Evolutionary conservation across 2,329 filamentous ascomycete genomes (phyloP), one percentile per base, ranked within the genome.

Genomic region (Mariannaea elegans): DNA sequence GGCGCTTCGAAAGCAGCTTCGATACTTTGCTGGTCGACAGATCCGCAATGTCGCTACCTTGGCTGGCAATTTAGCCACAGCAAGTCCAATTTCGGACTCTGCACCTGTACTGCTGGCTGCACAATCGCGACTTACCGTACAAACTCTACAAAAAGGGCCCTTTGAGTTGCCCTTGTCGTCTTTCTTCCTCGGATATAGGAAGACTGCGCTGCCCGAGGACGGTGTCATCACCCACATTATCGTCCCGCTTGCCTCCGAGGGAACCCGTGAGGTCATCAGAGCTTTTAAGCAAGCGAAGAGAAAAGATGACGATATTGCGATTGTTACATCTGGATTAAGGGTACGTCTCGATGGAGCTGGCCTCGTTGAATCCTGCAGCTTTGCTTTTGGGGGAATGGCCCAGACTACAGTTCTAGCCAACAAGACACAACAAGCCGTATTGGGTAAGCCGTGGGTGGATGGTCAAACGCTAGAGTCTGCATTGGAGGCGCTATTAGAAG

Each of bases 241-340:
- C n/a, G 29, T 59, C 7, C 56, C 56, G 1, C 56, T 59, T 0
- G 13, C 56, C 4, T 14, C 41, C 8, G 65, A 87, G 56, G 89
- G 88, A 66, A 87, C 34, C 4, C 38, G 90, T 10, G 93, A 97
- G 72, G 90, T 89, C 71, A 88, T 95, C 73, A 85, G 89, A 38
- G 90, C 93, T 1, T 97, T 95, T 76, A 97, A 97, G 77, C 93
- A 97, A 73, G 87, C 93, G 1, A 97, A 97, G 80, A 82, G 93
- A 65, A 97, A 97, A 73, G 93, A 97, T 71, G 93, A 97, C 70
- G 93, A 97, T 73, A 97, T 97, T 72, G 93, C 93, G 1, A 97
- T 97, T 67, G 93, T 97, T 27, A 97, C 94, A 57, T 87, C 90
- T 34, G 92, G 92, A 1, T 76, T 97, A 61, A 86, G 91, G 39